phyloP scores from a whole-genome alignment of 345 rosid genomes.

The Populus ilicifolia region DNA sequence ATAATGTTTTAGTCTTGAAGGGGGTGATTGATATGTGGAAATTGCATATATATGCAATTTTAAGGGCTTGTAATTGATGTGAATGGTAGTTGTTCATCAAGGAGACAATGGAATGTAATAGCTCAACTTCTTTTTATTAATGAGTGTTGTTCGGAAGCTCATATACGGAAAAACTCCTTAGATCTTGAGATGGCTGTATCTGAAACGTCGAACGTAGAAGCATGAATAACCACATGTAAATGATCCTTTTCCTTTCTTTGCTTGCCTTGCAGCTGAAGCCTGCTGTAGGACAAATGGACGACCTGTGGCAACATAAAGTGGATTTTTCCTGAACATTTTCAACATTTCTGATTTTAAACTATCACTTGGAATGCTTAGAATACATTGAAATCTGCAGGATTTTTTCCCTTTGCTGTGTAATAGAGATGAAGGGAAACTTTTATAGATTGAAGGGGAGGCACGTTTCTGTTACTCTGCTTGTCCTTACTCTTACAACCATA shows the following conservation, averaged over 20 bases:
- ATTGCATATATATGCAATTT: background rate
- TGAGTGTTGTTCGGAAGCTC: background rate
- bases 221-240: background rate
- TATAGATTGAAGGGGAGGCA: conserved; percentile 34
- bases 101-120: background rate
- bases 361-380: background rate
- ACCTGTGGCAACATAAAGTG: background rate
- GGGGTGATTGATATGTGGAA: background rate
- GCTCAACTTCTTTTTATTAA: background rate
- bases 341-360: background rate
- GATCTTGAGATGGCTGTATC: background rate
- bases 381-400: background rate
- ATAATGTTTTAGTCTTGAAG: background rate
- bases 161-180: background rate
- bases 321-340: background rate
- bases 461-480: conserved; percentile 33
- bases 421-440: conserved; percentile 42
- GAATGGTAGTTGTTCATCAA: background rate
- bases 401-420: background rate
- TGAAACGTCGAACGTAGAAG: background rate
- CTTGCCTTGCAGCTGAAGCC: background rate
- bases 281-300: background rate
- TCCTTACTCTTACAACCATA: conserved; percentile 31
- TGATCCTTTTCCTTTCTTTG: background rate
- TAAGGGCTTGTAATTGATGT: too few species aligned